phyloP scores from a whole-genome alignment of 2,329 filamentous ascomycete species.

The Ascosphaera apis region DNA sequence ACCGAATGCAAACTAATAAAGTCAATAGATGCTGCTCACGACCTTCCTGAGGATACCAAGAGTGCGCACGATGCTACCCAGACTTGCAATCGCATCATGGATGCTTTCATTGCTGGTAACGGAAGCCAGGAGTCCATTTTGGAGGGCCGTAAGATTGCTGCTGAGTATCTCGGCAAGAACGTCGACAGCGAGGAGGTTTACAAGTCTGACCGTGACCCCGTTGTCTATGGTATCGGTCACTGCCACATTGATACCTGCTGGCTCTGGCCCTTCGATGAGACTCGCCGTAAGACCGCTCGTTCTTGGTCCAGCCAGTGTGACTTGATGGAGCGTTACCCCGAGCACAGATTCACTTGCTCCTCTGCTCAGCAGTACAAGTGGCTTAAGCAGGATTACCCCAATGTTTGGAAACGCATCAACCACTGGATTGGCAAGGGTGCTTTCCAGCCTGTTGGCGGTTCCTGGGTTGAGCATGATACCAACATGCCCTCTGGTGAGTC shows the following conservation, averaged over 20 bases:
- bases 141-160: constrained; percentile 60
- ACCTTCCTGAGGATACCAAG: constrained; percentile 73
- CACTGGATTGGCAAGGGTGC: constrained; percentile 69
- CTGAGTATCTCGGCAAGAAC: constrained; percentile 56
- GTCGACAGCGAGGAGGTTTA: constrained; percentile 74
- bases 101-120: constrained; percentile 62
- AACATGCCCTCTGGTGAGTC: constrained; percentile 94
- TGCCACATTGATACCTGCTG: constrained; percentile 98
- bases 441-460: constrained; percentile 89
- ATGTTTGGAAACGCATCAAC: constrained; percentile 75
- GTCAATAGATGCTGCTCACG: constrained; percentile 52
- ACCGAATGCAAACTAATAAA: not conserved
- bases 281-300: constrained; percentile 82
- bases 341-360: constrained; percentile 77
- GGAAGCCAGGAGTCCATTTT: constrained; percentile 50
- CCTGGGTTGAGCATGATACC: constrained; percentile 97
- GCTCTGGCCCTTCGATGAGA: constrained; percentile 97
- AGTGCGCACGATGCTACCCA: constrained; percentile 71
- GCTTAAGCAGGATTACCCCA: constrained; percentile 75
- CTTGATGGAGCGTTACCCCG: constrained; percentile 81
- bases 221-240: constrained; percentile 78
- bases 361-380: constrained; percentile 97
- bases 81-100: constrained; percentile 70
- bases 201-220: constrained; percentile 44
- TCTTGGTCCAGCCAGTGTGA: constrained; percentile 97